Percentiles rank a stretch among this genome's conserved stretches.
Evolutionary conservation across 805 yeast species (phyloP).

Genomic region (Candida berthetii): DNA sequence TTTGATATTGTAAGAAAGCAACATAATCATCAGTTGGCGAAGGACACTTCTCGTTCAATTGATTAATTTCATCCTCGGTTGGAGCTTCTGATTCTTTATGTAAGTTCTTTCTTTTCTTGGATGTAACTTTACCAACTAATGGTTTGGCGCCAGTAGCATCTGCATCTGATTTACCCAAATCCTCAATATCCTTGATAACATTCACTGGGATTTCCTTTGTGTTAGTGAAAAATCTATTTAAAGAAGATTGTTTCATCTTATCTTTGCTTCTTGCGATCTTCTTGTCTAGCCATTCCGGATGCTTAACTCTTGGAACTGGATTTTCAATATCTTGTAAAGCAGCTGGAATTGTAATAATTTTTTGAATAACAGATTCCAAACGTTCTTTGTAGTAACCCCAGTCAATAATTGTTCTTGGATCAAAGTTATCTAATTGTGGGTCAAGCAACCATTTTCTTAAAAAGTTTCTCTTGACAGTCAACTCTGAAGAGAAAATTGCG

Average conservation of each 20-base stretch:
- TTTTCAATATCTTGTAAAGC: constrained; percentile 82
- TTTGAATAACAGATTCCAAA: constrained; percentile 87
- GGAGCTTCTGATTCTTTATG: constrained; percentile 24
- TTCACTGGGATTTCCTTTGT: constrained; percentile 34
- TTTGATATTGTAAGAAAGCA: constrained; percentile 68
- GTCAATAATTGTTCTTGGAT: constrained; percentile 84
- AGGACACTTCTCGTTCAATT: constrained; percentile 53
- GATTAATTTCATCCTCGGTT: constrained; percentile 44
- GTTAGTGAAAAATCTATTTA: constrained; percentile 50
- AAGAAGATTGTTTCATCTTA: constrained; percentile 62
- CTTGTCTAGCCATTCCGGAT: constrained; percentile 87
- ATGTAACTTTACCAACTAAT: constrained; percentile 29
- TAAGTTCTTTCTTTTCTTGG: constrained; percentile 25
- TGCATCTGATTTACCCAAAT: constrained; percentile 39
- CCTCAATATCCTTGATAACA: constrained; percentile 67
- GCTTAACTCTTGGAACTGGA: constrained; percentile 92
- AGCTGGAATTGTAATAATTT: constrained; percentile 95
- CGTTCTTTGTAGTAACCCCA: constrained; percentile 93
- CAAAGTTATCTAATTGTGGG: constrained; percentile 68
- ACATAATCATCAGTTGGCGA: constrained; percentile 60
- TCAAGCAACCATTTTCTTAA: constrained; percentile 86
- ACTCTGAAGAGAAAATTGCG: constrained; percentile 86
- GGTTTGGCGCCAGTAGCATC: constrained; percentile 17
- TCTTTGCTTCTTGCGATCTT: constrained; percentile 57
- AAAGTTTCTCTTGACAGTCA: constrained; percentile 59